phyloP scores from a whole-genome alignment of 2,329 filamentous ascomycete species.

The Colletotrichum sp. region DNA sequence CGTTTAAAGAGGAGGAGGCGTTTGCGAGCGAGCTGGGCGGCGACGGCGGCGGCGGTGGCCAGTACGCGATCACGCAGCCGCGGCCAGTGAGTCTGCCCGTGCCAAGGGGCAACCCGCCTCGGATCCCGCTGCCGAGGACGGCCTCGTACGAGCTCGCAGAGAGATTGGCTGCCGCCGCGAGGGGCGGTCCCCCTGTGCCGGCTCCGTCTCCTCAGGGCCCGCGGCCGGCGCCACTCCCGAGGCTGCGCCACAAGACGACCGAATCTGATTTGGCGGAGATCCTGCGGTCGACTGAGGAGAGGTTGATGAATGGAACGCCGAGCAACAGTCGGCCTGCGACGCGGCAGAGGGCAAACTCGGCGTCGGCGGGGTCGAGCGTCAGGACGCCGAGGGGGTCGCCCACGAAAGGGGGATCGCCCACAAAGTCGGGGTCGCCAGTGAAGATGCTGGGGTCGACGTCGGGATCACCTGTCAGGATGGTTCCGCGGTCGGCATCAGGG shows the following conservation, averaged over 20 bases:
- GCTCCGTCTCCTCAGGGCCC: conserved; percentile 13
- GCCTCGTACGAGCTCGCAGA: conserved; percentile 22
- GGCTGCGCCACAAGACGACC: conserved; percentile 35
- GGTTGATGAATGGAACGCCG: conserved; percentile 46
- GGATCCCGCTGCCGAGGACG: conserved; percentile 13
- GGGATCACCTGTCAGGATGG: not conserved
- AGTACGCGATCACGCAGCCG: conserved; percentile 8
- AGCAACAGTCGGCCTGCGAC: conserved; percentile 30
- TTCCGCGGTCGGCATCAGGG: not conserved
- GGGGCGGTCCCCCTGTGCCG: conserved; percentile 15
- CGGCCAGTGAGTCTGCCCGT: conserved; percentile 8
- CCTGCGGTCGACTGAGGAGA: conserved; percentile 56
- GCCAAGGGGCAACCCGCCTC: not conserved
- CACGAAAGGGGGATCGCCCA: not conserved
- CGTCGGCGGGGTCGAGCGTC: conserved; percentile 20
- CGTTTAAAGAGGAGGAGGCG: conserved; percentile 27
- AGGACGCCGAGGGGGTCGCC: conserved; percentile 6
- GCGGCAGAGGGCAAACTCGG: conserved; percentile 33
- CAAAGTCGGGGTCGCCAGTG: not conserved
- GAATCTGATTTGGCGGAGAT: conserved; percentile 58
- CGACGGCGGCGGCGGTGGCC: not conserved
- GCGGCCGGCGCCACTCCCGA: conserved; percentile 8
- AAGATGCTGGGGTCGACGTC: not conserved
- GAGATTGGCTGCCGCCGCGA: conserved; percentile 20
- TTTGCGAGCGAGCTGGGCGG: not conserved